phyloP scores from a whole-genome alignment of 2,329 filamentous ascomycete genomes.

The Pseudocercospora cruenta region DNA sequence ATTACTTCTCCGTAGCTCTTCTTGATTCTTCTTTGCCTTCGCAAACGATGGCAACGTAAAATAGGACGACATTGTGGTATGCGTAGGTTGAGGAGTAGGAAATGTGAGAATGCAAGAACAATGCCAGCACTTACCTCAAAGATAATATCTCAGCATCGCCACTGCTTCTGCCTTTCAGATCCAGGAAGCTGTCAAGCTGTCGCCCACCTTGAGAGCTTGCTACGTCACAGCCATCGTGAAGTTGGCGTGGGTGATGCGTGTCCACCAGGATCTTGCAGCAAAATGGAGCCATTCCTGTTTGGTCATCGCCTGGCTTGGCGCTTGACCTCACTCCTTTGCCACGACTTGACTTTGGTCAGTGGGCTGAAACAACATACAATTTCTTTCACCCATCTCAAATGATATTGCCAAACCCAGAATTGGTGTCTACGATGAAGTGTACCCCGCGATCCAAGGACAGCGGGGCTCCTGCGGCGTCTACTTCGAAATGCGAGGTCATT shows the following conservation, averaged over 20 bases:
- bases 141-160: conserved; percentile 16
- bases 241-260: conserved; percentile 16
- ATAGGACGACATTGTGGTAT: conserved; percentile 31
- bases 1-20: conserved; percentile 41
- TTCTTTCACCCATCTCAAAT: too few species aligned
- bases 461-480: too few species aligned
- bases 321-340: conserved; percentile 11
- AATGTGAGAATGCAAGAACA: not conserved
- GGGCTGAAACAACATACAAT: too few species aligned
- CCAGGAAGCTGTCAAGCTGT: conserved; percentile 13
- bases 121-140: conserved; percentile 11
- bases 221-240: conserved; percentile 22
- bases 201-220: conserved; percentile 11
- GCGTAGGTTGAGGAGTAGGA: not conserved
- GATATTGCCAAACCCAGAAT: too few species aligned
- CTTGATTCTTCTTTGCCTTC: conserved; percentile 41
- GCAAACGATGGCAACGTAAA: conserved; percentile 42
- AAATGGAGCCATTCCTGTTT: conserved; percentile 1
- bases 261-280: conserved; percentile 11
- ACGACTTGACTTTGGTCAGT: not conserved
- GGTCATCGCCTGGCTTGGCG: conserved; percentile 10
- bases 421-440: too few species aligned
- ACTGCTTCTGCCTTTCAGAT: conserved; percentile 17
- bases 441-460: too few species aligned
- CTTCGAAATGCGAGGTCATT: too few species aligned